Evolutionary conservation across 805 yeast genomes (phyloP).

Genomic region (Lipomyces yamanashiensis): DNA sequence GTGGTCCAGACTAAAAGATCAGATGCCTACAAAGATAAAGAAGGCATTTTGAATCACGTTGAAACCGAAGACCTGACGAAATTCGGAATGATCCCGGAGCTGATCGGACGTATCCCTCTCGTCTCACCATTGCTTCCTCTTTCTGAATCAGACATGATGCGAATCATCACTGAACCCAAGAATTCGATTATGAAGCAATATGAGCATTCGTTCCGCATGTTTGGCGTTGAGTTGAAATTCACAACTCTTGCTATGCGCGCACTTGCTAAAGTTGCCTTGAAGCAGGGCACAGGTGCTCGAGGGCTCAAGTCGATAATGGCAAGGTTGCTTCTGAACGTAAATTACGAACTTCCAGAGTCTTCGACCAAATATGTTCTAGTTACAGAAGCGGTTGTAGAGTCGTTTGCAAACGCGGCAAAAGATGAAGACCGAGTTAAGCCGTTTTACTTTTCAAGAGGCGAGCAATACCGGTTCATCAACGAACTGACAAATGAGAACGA

Average conservation of each 20-base stretch:
- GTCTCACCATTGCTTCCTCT: slow-evolving; percentile 56
- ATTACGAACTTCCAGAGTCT: slow-evolving; percentile 65
- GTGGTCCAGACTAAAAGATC: not conserved
- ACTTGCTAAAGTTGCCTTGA: slow-evolving; percentile 55
- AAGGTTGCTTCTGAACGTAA: slow-evolving; percentile 39
- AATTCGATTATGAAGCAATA: slow-evolving; percentile 61
- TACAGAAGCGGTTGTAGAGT: slow-evolving; percentile 48
- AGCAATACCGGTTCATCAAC: slow-evolving; percentile 24
- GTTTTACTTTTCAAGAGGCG: slow-evolving; percentile 32
- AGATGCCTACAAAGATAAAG: slow-evolving; percentile 1
- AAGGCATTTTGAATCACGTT: slow-evolving; percentile 49
- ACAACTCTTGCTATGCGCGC: slow-evolving; percentile 55
- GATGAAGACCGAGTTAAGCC: slow-evolving; percentile 34
- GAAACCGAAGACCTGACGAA: slow-evolving; percentile 57
- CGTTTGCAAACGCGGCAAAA: slow-evolving; percentile 17
- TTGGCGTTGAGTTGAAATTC: slow-evolving; percentile 56
- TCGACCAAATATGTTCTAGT: slow-evolving; percentile 57
- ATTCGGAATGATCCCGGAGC: slow-evolving; percentile 64
- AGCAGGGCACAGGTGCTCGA: slow-evolving; percentile 65
- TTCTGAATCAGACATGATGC: slow-evolving; percentile 51
- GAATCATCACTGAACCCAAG: slow-evolving; percentile 60
- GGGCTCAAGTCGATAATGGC: slow-evolving; percentile 61
- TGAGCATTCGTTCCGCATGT: slow-evolving; percentile 57
- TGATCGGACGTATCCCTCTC: slow-evolving; percentile 63
- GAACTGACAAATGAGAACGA: slow-evolving; percentile 28